A percentile compares a stretch with the other conserved stretches of the same genome.
Evolutionary conservation across 306 rosid genomes (phyloP).

Genomic region (Begonia masoniana): DNA sequence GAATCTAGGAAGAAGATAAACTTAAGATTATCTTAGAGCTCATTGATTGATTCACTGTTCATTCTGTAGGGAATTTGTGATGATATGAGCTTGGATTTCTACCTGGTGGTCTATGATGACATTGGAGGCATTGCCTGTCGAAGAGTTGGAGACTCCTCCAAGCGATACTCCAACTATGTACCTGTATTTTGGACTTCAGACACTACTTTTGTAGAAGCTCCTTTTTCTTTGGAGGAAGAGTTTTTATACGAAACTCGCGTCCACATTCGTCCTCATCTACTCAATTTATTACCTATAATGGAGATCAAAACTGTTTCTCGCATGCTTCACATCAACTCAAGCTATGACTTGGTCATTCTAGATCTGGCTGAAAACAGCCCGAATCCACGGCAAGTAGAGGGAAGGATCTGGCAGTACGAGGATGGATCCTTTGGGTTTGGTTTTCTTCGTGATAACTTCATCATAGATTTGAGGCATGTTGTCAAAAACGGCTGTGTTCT

Average conservation of each 20-base stretch:
- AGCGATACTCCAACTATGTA: constrained; percentile 20
- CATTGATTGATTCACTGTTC: neutral
- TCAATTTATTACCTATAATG: constrained; percentile 19
- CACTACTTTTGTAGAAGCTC: constrained; percentile 44
- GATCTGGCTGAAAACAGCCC: constrained; percentile 29
- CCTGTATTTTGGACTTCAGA: constrained; percentile 66
- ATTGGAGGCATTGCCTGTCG: constrained; percentile 83
- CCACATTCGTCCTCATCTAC: constrained; percentile 48
- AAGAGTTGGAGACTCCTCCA: constrained; percentile 47
- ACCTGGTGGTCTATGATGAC: constrained; percentile 74
- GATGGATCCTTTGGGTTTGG: constrained; percentile 90
- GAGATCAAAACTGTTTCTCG: constrained; percentile 35
- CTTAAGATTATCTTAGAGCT: too few relatives aligned
- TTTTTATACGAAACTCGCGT: constrained; percentile 43
- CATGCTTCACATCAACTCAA: constrained; percentile 58
- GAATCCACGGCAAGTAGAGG: constrained; percentile 51
- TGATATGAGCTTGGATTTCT: constrained; percentile 66
- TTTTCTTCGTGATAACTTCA: constrained; percentile 58
- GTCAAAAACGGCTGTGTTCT: constrained; percentile 41
- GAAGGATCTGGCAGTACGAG: constrained; percentile 78
- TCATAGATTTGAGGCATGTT: constrained; percentile 61
- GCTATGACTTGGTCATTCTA: constrained; percentile 57
- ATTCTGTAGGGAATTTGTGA: constrained; percentile 71
- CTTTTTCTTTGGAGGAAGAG: constrained; percentile 61
- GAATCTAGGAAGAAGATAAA: too few relatives aligned